Evolutionary conservation across 306 rosid species (phyloP), one percentile per base, ranked within the genome.

Genomic region (Medicago arabica): DNA sequence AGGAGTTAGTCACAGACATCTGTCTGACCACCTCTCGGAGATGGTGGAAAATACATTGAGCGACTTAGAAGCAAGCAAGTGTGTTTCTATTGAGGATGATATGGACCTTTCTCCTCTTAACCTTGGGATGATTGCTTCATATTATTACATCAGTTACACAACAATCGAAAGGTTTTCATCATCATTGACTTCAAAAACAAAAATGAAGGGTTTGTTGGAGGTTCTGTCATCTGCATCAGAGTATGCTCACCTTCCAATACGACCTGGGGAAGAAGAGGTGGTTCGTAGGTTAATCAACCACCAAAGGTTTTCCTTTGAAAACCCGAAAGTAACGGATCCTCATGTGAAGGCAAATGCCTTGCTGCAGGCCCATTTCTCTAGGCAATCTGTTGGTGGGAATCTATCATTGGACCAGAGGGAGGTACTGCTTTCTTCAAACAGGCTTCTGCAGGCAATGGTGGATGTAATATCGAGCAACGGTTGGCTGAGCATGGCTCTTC

Each of bases 381-480:
- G 98, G 88, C 96, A 94, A 62, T 63, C 71, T 16, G 74, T 94
- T 12, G 88, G 91, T 53, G 98, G 98, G 75, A 91, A 91, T 82
- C 89, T 94, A 25, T 86, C 90, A 28, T 71, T 87, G 78, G 98
- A 94, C 84, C 98, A 91, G 87, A 83, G 88, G 31, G 96, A 89
- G 86, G 91, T 93, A 51, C 92, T 91, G 55, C 93, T 93, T 77
- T 89, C 93, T 71, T 89, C 98, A n/a, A 89, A 83, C 76, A 86
- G 92, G 80, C 77, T 93, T 66, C 94, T 93, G 25, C 98, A 91
- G 85, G 97, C 98, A 51, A 93, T 91, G 88, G 98, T 91, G n/a
- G 98, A 93, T 83, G 98, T 93, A 3, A 91, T 91, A 74, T 88
- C 97, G 0, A 93, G 97, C 83, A 93, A 83, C 71, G 98, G 98